Evolutionary conservation across 805 yeast species (phyloP), one percentile per base, ranked within the genome.

Genomic region (Candida nonsorbophila): DNA sequence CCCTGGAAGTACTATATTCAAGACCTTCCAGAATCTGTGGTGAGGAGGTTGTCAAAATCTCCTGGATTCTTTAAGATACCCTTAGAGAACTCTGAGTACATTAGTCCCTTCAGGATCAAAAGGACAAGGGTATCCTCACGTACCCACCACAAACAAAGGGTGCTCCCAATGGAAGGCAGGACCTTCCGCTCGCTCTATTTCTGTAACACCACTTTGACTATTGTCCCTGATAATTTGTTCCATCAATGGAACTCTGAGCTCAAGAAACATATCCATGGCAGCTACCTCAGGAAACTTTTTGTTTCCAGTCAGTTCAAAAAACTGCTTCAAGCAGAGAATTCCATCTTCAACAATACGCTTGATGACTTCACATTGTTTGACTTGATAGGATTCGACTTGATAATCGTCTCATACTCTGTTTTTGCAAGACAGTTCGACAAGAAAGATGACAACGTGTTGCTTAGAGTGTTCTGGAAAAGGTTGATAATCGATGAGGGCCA

Each of bases 401-500:
- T 80, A 1, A 33, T 80, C 11, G 53, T 79, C 25, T 59, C 83
- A 0, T 51, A 57, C 9, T 61, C 72, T 0, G 53, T 66, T 5
- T 67, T 77, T 41, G 54, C 75, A 0, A 50, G 47, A 16, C 72
- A 72, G 29, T 40, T 59, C 6, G 58, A 54, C 22, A 19, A 42
- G 17, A 21, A 29, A 7, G 36, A 28, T 3, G 51, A 54, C 4
- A 62, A 63, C 3, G 53, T 67, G 2, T 44, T 80, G 7, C 47
- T 53, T 20, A 42, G 49, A 8, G 49, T 79, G 1, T 74, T 68
- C 39, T 80, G 87, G 86, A 80, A 80, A 44, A 45, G 87, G 14
- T 53, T 80, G 17, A 77, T 81, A 11, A 73, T 81, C n/a, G 88
- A 80, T 48, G 88, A 80, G 49, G 87, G 87, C 0, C 87, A 80